phyloP scores from a whole-genome alignment of 1,284 basidiomycete species.

The Agroathelia rolfsii region DNA sequence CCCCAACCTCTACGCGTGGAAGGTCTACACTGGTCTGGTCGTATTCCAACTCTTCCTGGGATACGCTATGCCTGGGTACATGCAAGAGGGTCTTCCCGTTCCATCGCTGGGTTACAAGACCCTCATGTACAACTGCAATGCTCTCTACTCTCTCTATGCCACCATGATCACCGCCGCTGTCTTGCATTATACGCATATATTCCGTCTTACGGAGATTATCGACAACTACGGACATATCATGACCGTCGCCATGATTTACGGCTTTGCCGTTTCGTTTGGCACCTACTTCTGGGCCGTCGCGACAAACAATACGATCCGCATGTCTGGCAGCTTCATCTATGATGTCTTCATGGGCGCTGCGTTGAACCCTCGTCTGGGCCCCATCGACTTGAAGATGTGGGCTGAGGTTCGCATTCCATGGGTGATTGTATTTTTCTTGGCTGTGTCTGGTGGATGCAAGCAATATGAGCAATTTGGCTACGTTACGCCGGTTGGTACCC shows the following conservation, averaged over 20 bases:
- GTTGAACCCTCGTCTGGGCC: constrained; percentile 91
- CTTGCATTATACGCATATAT: constrained; percentile 77
- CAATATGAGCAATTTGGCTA: constrained; percentile 92
- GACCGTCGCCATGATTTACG: constrained; percentile 91
- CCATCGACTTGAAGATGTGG: constrained; percentile 98
- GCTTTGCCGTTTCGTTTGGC: constrained; percentile 73
- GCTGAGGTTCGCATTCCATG: constrained; percentile 97
- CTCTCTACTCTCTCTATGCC: constrained; percentile 78
- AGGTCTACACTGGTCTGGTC: constrained; percentile 85
- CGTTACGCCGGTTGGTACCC: constrained; percentile 69
- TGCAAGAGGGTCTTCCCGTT: constrained; percentile 90
- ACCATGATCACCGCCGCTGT: constrained; percentile 72
- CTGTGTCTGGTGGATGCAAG: constrained; percentile 89
- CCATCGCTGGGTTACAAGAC: constrained; percentile 88
- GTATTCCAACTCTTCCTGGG: constrained; percentile 87
- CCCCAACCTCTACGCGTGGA: constrained; percentile 83
- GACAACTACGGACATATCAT: constrained; percentile 96
- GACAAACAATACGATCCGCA: constrained; percentile 78
- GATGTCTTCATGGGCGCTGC: constrained; percentile 96
- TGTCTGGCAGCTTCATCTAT: constrained; percentile 91
- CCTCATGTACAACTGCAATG: constrained; percentile 96
- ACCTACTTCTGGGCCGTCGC: constrained; percentile 73
- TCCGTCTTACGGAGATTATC: constrained; percentile 91
- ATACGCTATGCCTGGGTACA: constrained; percentile 83
- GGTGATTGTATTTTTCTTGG: constrained; percentile 91